A percentile compares a stretch with the other conserved stretches of the same genome.
These are phyloP conservation scores for Paramecium octaurelia DNA, from an alignment of 73 alveolate species.

Conservation along the genomic window DNA sequence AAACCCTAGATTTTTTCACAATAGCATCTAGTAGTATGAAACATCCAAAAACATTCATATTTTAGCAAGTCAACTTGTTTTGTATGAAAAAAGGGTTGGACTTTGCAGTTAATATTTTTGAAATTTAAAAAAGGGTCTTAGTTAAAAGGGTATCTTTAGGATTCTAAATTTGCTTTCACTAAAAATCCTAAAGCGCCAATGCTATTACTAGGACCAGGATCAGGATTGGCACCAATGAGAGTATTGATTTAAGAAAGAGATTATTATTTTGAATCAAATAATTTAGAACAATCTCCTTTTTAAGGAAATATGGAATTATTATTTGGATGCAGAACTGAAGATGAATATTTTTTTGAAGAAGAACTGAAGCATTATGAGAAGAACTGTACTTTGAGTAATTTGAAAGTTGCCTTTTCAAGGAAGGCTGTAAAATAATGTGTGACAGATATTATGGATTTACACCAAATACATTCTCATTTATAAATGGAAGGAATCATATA, in stretches of 20 bases:
- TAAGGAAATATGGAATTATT: slow-evolving; percentile 36
- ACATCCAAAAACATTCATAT: slow-evolving; percentile 55
- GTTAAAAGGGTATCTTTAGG: slow-evolving; percentile 61
- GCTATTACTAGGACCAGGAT: slow-evolving; percentile 78
- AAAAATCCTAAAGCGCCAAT: slow-evolving; percentile 67
- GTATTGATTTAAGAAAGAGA: slow-evolving; percentile 72
- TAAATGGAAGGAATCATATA: slow-evolving; percentile 17
- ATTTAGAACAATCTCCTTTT: slow-evolving; percentile 57
- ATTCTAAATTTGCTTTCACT: slow-evolving; percentile 69
- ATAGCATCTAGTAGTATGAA: slow-evolving; percentile 61
- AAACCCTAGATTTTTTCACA: slow-evolving; percentile 74
- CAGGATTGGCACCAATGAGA: slow-evolving; percentile 82
- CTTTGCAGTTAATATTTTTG: slow-evolving; percentile 62
- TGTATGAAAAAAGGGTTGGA: slow-evolving; percentile 66
- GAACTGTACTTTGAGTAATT: slow-evolving; percentile 61
- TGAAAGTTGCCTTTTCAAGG: slow-evolving; percentile 74
- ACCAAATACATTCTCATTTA: neutral
- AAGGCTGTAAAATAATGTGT: slow-evolving; percentile 73
- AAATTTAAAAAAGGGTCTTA: slow-evolving; percentile 48
- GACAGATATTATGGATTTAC: slow-evolving; percentile 68
- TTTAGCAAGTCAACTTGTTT: slow-evolving; percentile 45
- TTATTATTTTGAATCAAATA: slow-evolving; percentile 44
- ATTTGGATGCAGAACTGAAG: slow-evolving; percentile 72
- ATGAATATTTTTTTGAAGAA: slow-evolving; percentile 69
- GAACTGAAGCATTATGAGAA: too few relatives aligned